phyloP scores from a whole-genome alignment of 805 yeast species.

The Lipomyces sp. region DNA sequence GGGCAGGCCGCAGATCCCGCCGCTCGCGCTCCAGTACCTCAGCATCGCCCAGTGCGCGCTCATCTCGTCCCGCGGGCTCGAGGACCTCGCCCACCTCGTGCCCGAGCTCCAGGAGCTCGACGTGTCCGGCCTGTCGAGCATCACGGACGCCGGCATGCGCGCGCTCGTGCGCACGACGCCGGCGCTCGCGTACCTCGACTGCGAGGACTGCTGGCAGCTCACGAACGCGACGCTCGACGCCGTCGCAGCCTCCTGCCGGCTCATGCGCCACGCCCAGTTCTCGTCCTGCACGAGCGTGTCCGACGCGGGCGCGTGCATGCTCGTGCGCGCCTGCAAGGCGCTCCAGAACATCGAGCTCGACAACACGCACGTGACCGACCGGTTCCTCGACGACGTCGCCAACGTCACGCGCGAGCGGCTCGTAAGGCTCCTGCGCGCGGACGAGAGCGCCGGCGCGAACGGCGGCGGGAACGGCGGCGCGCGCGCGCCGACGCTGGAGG shows the following conservation, averaged over 20 bases:
- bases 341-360: conserved; percentile 21
- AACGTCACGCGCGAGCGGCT: conserved; percentile 8
- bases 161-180: conserved; percentile 11
- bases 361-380: conserved; percentile 19
- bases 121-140: conserved; percentile 1
- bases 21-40: conserved; percentile 5
- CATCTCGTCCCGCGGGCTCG: conserved; percentile 11
- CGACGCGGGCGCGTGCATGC: conserved; percentile 7
- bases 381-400: conserved; percentile 11
- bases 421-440: not conserved
- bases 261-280: conserved; percentile 13
- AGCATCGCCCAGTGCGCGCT: conserved; percentile 8
- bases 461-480: not conserved
- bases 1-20: conserved; percentile 1
- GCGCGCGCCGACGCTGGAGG: not conserved
- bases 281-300: conserved; percentile 14
- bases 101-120: conserved; percentile 16
- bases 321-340: conserved; percentile 6
- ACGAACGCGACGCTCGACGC: conserved; percentile 11
- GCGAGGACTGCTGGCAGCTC: conserved; percentile 16
- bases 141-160: conserved; percentile 11
- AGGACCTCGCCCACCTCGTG: conserved; percentile 5
- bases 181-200: conserved; percentile 16
- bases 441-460: too few species aligned
- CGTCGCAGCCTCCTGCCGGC: conserved; percentile 5